Base-by-base conservation (phyloP, 257 asterid genomes). In the Phtheirospermum japonicum region DNA sequence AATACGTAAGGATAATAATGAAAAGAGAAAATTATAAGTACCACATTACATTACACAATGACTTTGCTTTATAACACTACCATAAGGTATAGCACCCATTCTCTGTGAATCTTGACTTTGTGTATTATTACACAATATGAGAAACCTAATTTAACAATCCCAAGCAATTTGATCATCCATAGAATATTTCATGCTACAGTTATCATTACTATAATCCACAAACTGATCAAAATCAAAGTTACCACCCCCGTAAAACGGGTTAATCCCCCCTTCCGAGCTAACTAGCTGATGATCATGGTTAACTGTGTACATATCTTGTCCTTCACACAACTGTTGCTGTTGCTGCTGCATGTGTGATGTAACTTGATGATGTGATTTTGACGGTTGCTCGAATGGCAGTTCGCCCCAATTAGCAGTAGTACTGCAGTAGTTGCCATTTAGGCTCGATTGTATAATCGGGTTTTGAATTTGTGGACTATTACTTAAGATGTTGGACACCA, bases 151-250 rank as follows among this genome's bases (percentile, higher is more conserved):
- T 50, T 17, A 71, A 52, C 52, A 83, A 64, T 83, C 85, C 94
- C 92, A 88, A 74, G 82, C 88, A 75, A 83, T 79, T 19, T 80
- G 88, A 73, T 85, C 89, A 64, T 80, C 84, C 57, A 83, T 43
- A 9, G 81, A 74, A 68, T 14, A 48, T 6, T 69, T 76, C 63
- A 70, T 43, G 60, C 69, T 65, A 49, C 75, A 73, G 46, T 30
- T 74, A 39, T 61, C 80, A 52, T 36, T 9, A 9, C 11, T 36
- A 9, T 36, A 36, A n/a, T n/a, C n/a, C n/a, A n/a, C n/a, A n/a
- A n/a, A n/a, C n/a, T n/a, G n/a, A n/a, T n/a, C n/a, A n/a, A n/a
- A n/a, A n/a, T n/a, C n/a, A n/a, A n/a, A n/a, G n/a, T n/a, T n/a
- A n/a, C n/a, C n/a, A n/a, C n/a, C n/a, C n/a, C n/a, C n/a, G n/a